Conservation (phyloP, 208 protist genomes). For the Leptomonas seymouri region DNA sequence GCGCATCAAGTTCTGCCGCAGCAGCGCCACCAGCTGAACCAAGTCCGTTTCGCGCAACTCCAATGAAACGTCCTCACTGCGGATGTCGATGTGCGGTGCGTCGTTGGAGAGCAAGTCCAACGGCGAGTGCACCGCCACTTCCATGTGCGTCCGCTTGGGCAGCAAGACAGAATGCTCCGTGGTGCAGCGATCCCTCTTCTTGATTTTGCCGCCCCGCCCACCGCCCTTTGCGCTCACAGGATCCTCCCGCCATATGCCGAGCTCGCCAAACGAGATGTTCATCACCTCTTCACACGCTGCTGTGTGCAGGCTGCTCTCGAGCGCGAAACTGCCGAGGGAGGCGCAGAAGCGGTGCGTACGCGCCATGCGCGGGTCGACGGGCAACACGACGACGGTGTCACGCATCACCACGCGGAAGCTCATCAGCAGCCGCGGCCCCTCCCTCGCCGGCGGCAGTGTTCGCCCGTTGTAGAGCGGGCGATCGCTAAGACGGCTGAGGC, state of each 20-base stretch:
- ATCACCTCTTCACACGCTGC: conserved; percentile 61
- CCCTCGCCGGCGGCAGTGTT: conserved; percentile 37
- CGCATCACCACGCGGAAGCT: conserved; percentile 66
- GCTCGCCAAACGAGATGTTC: conserved; percentile 68
- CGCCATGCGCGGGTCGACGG: conserved; percentile 57
- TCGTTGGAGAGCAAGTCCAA: conserved; percentile 64
- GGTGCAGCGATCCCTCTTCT: not conserved
- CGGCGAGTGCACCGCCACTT: conserved; percentile 57
- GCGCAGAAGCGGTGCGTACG: conserved; percentile 47
- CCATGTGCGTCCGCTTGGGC: conserved; percentile 44
- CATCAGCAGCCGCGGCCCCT: conserved; percentile 69
- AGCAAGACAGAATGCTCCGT: conserved; percentile 39
- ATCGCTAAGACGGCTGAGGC: conserved; percentile 45
- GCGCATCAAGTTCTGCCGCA: conserved; percentile 67
- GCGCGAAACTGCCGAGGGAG: conserved; percentile 51
- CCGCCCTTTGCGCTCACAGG: not conserved
- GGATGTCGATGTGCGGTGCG: conserved; percentile 48
- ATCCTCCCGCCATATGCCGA: conserved; percentile 50
- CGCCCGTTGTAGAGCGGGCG: conserved; percentile 82
- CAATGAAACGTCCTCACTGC: conserved; percentile 54
- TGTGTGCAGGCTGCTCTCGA: conserved; percentile 72
- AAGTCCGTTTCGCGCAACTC: conserved; percentile 50
- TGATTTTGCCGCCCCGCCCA: not conserved
- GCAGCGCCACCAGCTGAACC: conserved; percentile 57
- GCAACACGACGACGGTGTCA: conserved; percentile 64